These are phyloP conservation scores for Bruguiera parviflora DNA, from an alignment of 345 rosid species.

Conservation along the genomic window DNA sequence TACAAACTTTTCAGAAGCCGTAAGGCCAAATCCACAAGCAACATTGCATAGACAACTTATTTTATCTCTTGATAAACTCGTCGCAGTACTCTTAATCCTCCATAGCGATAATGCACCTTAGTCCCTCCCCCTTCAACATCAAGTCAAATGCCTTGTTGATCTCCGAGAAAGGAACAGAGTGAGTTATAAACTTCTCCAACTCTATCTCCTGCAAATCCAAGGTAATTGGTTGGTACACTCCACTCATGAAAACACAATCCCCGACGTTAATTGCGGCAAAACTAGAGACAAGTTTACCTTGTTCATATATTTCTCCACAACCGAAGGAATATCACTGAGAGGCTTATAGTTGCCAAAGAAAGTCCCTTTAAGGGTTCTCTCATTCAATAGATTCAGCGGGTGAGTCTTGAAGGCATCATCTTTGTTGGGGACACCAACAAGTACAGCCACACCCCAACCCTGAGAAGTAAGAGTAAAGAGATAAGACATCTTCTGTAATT, in stretches of 20 bases:
- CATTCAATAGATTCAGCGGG: conserved; percentile 41
- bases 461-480: conserved; percentile 11
- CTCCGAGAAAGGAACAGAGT: conserved; percentile 35
- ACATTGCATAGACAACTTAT: not conserved
- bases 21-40: not conserved
- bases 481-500: not conserved
- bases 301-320: conserved; percentile 51
- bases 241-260: too few species aligned
- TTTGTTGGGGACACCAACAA: conserved; percentile 49
- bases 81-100: conserved; percentile 7
- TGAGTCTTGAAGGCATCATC: conserved; percentile 51
- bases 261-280: not conserved
- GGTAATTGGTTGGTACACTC: not conserved
- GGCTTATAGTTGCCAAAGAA: conserved; percentile 63
- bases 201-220: conserved; percentile 39
- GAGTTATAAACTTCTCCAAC: conserved; percentile 50
- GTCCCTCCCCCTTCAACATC: conserved; percentile 45
- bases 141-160: conserved; percentile 49
- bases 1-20: not conserved
- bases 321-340: conserved; percentile 41
- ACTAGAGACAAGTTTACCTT: conserved; percentile 20
- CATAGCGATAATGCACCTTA: conserved; percentile 50
- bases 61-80: not conserved
- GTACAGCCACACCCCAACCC: conserved; percentile 60
- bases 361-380: conserved; percentile 54